Conservation (phyloP, 2,329 filamentous ascomycete species). For the Calonectria honghensis region DNA sequence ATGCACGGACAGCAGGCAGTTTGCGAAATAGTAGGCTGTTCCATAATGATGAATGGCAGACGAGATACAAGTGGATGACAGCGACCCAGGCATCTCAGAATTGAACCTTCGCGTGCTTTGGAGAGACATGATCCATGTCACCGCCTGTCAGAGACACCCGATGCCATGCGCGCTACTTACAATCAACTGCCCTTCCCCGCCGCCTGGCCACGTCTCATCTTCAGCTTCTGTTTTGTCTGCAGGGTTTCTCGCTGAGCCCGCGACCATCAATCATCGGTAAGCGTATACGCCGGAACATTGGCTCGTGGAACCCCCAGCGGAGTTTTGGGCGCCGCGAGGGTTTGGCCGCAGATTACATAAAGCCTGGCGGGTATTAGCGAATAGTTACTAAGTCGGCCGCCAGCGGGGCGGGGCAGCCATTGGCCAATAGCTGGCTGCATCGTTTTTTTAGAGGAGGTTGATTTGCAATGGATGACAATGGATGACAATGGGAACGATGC, state of each 20-base stretch:
- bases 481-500: constrained; percentile 1
- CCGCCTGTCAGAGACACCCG: constrained; percentile 13
- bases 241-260: constrained; percentile 5
- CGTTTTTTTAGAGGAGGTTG: background rate
- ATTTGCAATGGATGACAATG: background rate
- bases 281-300: constrained; percentile 5
- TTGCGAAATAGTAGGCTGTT: constrained; percentile 2
- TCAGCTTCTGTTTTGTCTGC: background rate
- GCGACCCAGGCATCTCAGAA: constrained; percentile 13
- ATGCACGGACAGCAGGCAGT: constrained; percentile 17
- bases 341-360: constrained; percentile 35
- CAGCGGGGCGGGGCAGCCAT: background rate
- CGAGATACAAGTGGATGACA: background rate
- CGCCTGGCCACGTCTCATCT: background rate
- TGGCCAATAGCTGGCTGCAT: constrained; percentile 2
- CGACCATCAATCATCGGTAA: background rate
- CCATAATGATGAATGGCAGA: constrained; percentile 9
- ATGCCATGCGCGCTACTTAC: too few species aligned
- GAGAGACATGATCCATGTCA: constrained; percentile 1
- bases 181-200: background rate
- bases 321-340: constrained; percentile 15
- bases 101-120: background rate
- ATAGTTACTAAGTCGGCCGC: constrained; percentile 33
- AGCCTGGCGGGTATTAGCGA: constrained; percentile 15
- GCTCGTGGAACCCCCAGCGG: constrained; percentile 2